phyloP scores from a whole-genome alignment of 768 basidiomycete species.

The Agrocybe chaxingu region DNA sequence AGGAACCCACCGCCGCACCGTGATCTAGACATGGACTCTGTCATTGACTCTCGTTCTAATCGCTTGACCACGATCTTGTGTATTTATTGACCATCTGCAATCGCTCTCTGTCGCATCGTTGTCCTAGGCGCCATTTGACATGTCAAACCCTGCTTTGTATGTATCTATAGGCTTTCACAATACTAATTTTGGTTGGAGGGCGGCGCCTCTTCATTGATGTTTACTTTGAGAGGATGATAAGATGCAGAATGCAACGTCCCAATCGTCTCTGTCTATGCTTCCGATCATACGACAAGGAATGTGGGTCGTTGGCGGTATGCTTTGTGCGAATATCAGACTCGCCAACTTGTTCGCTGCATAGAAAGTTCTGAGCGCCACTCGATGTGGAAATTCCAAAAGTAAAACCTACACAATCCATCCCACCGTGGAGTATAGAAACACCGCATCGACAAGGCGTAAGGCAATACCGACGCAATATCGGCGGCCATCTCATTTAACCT shows the following conservation, averaged over 20 bases:
- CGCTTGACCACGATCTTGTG: slow-evolving; percentile 3
- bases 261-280: slow-evolving; percentile 36
- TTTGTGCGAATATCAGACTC: slow-evolving; percentile 24
- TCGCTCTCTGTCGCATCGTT: too few species aligned
- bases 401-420: slow-evolving; percentile 26
- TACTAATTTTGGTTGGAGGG: not conserved
- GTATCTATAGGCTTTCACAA: not conserved
- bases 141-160: not conserved
- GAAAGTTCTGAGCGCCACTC: not conserved
- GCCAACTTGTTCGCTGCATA: slow-evolving; percentile 18
- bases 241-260: slow-evolving; percentile 57
- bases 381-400: not conserved
- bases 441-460: slow-evolving; percentile 37
- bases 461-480: slow-evolving; percentile 6
- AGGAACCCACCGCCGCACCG: slow-evolving; percentile 42
- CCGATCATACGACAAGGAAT: slow-evolving; percentile 55
- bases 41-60: not conserved
- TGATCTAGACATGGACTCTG: slow-evolving; percentile 23
- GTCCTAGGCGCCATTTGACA: too few species aligned
- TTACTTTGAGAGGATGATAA: slow-evolving; percentile 6
- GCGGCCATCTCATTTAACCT: slow-evolving; percentile 6
- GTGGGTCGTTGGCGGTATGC: slow-evolving; percentile 35
- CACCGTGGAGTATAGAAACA: slow-evolving; percentile 39
- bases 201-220: too few species aligned
- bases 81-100: not conserved